Evolutionary conservation across 2,329 filamentous ascomycete genomes (phyloP), one percentile per base, ranked within the genome.

Genomic region (Aureobasidium sp.): DNA sequence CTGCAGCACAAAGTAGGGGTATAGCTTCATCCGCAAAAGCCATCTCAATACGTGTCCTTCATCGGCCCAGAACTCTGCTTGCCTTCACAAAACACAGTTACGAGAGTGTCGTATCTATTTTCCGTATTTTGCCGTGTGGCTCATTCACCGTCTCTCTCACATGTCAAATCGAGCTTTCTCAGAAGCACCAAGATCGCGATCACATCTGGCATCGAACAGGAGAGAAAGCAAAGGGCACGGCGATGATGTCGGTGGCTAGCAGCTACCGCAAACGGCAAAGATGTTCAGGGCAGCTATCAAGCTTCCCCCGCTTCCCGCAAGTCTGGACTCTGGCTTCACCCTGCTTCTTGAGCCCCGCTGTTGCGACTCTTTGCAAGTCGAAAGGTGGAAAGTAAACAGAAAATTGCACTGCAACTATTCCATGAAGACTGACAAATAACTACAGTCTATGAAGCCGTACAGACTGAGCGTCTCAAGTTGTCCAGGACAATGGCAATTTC

Each of bases 261-360:
- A 60, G 57, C 57, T 60, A 42, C 57, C 45, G 34, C 25, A 51
- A 60, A 31, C 36, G 57, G 57, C 2, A 60, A 60, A 20, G 57
- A 60, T 60, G 44, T 29, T 60, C 57, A 60, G 57, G 57, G 39
- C 39, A 34, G 42, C 39, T 12, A 7, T 34, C 39, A 36, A 60
- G 57, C 57, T 51, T 36, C 41, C 57, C 56, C 57, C 57, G 36
- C 56, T 60, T 59, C 29, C 25, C n/a, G 8, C 8, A 34, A 31
- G 17, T 22, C 57, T 42, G 31, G 31, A 25, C 22, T 9, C 31
- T 34, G 17, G 36, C 34, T 51, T 15, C 20, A 36, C 29, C 55
- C 27, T 31, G 25, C n/a, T 47, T 47, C 29, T 45, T 22, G 25
- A 17, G 27, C 53, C 53, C 53, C 53, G 41, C 53, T 57, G 41